These are phyloP conservation scores for Fraxinus excelsior DNA, from an alignment of 257 asterid species.

Conservation along the genomic window DNA sequence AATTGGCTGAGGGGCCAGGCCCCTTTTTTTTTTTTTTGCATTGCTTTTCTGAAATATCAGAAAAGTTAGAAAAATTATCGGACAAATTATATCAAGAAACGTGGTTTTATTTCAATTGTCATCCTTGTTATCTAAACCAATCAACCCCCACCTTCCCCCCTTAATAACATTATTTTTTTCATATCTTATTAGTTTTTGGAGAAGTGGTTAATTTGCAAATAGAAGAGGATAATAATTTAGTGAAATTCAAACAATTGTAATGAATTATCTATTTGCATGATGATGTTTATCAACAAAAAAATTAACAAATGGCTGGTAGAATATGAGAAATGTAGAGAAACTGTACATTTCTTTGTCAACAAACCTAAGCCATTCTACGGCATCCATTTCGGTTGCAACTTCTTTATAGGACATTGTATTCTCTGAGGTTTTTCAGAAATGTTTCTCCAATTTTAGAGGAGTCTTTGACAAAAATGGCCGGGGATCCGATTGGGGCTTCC, in stretches of 20 bases:
- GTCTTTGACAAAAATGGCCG: slow-evolving; percentile 80
- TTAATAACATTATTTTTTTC: background rate
- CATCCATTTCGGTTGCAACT: background rate
- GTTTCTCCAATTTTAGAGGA: slow-evolving; percentile 75
- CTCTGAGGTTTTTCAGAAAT: slow-evolving; percentile 58
- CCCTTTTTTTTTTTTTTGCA: background rate
- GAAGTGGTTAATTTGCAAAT: background rate
- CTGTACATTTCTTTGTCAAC: slow-evolving; percentile 1
- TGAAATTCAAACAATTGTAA: background rate
- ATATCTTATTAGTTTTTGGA: background rate
- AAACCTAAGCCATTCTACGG: slow-evolving; percentile 12
- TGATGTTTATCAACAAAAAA: background rate
- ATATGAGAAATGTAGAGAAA: slow-evolving; percentile 7
- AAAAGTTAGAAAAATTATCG: background rate
- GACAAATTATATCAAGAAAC: background rate
- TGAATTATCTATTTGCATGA: slow-evolving; percentile 15
- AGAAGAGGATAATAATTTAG: background rate
- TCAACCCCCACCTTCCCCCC: background rate
- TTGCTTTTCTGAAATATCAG: background rate
- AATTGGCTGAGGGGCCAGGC: background rate
- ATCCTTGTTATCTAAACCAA: background rate
- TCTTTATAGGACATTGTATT: slow-evolving; percentile 44
- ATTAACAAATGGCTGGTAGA: slow-evolving; percentile 1
- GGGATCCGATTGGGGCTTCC: slow-evolving; percentile 77
- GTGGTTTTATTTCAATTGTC: background rate